A percentile compares a stretch with the other conserved stretches of the same genome.
Conservation (phyloP, 1,284 basidiomycete species). For the Porphyrellus sp. region DNA sequence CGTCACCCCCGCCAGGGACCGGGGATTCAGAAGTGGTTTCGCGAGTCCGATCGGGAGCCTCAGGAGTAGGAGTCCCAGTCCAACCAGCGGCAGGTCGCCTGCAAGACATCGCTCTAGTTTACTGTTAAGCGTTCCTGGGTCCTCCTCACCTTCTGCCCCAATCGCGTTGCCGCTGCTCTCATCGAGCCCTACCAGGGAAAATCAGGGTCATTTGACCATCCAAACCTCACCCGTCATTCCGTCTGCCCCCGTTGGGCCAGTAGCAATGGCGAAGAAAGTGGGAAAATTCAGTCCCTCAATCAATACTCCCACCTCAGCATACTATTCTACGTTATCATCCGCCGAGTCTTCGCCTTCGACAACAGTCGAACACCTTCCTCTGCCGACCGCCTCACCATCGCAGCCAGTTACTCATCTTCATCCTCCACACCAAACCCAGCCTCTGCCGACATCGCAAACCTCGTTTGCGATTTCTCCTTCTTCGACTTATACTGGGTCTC, state of each 20-base stretch:
- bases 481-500: constrained; percentile 26
- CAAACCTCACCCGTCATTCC: constrained; percentile 22
- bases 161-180: constrained; percentile 22
- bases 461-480: constrained; percentile 25
- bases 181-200: constrained; percentile 27
- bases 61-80: constrained; percentile 60
- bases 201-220: constrained; percentile 19
- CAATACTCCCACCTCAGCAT: constrained; percentile 48
- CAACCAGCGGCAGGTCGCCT: constrained; percentile 32
- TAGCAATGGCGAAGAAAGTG: constrained; percentile 10
- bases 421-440: constrained; percentile 25
- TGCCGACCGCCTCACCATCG: constrained; percentile 24
- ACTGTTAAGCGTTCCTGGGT: constrained; percentile 44
- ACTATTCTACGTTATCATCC: constrained; percentile 42
- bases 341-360: constrained; percentile 41
- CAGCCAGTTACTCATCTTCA: constrained; percentile 19
- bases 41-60: constrained; percentile 63
- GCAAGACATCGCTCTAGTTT: constrained; percentile 39
- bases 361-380: constrained; percentile 40
- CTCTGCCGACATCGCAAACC: constrained; percentile 22
- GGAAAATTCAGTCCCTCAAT: constrained; percentile 29
- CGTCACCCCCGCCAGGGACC: constrained; percentile 48
- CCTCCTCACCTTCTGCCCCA: constrained; percentile 24
- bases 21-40: constrained; percentile 49
- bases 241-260: not conserved